Evolutionary conservation across 352 stramenopile genomes (phyloP).

Genomic region (Phytophthora constricta): DNA sequence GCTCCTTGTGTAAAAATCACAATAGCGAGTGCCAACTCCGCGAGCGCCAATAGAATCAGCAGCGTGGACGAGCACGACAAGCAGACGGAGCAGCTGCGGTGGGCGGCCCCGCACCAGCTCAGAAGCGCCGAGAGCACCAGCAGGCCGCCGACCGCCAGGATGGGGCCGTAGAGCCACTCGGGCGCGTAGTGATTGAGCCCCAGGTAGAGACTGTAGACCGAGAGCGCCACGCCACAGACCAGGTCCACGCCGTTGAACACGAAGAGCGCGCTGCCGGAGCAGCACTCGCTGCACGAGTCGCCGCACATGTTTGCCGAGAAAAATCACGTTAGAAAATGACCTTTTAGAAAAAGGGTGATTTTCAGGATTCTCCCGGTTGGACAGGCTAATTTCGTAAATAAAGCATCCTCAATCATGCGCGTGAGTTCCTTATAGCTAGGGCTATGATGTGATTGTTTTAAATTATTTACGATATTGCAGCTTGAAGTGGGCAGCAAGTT

Average conservation of each 20-base stretch:
- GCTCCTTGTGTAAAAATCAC: constrained; percentile 72
- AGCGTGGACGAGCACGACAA: constrained; percentile 69
- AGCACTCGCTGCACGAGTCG: constrained; percentile 53
- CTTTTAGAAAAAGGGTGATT: too few relatives aligned
- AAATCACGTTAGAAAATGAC: neutral
- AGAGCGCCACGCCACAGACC: constrained; percentile 58
- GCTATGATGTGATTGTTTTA: too few relatives aligned
- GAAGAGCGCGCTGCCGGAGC: constrained; percentile 69
- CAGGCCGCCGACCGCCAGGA: constrained; percentile 57
- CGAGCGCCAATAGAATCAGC: constrained; percentile 63
- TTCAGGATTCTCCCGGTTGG: neutral
- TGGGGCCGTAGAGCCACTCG: constrained; percentile 71
- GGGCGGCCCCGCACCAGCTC: constrained; percentile 73
- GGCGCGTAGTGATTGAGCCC: constrained; percentile 70
- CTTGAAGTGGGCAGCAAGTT: too few relatives aligned
- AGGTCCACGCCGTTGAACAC: constrained; percentile 78
- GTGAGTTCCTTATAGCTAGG: too few relatives aligned
- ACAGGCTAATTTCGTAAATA: neutral
- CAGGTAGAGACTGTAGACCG: constrained; percentile 68
- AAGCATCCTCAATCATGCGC: too few relatives aligned
- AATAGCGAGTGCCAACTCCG: constrained; percentile 66
- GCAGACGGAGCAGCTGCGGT: constrained; percentile 49
- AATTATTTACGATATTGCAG: too few relatives aligned
- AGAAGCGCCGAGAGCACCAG: constrained; percentile 55
- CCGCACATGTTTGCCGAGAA: constrained; percentile 30